phyloP scores from a whole-genome alignment of 2,329 filamentous ascomycete species.

The Scytalidium lignicola region DNA sequence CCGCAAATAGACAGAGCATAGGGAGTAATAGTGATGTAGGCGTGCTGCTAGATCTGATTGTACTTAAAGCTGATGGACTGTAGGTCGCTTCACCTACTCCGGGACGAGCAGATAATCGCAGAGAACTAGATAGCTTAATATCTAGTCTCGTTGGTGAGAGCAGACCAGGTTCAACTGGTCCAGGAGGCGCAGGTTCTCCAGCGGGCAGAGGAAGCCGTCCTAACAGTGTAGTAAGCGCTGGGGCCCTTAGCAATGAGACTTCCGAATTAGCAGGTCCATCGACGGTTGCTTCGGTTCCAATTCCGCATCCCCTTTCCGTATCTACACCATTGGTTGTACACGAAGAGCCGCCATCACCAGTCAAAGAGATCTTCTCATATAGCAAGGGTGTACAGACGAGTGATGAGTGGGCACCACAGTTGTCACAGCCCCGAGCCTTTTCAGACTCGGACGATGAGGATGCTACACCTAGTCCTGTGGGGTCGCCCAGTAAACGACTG shows the following conservation, averaged over 20 bases:
- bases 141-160: conserved; percentile 76
- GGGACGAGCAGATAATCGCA: conserved; percentile 60
- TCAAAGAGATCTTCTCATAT: conserved; percentile 87
- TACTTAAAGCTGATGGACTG: conserved; percentile 16
- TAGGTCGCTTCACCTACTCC: conserved; percentile 67
- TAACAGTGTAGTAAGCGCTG: conserved; percentile 78
- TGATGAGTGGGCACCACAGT: conserved; percentile 60
- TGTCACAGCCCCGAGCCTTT: conserved; percentile 47
- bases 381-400: conserved; percentile 94
- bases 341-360: conserved; percentile 71
- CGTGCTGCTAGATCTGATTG: conserved; percentile 22
- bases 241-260: conserved; percentile 72
- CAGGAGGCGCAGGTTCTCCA: conserved; percentile 61
- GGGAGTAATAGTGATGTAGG: conserved; percentile 68
- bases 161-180: conserved; percentile 62
- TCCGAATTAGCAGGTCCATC: conserved; percentile 52
- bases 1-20: conserved; percentile 61
- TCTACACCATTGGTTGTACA: conserved; percentile 67
- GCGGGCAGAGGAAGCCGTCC: conserved; percentile 68
- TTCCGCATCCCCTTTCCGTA: conserved; percentile 35
- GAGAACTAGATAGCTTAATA: conserved; percentile 81
- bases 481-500: conserved; percentile 63
- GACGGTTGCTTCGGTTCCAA: conserved; percentile 32
- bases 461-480: conserved; percentile 34
- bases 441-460: conserved; percentile 62